Evolutionary conservation across 2,329 filamentous ascomycete genomes (phyloP).

Genomic region (Nemania serpens): DNA sequence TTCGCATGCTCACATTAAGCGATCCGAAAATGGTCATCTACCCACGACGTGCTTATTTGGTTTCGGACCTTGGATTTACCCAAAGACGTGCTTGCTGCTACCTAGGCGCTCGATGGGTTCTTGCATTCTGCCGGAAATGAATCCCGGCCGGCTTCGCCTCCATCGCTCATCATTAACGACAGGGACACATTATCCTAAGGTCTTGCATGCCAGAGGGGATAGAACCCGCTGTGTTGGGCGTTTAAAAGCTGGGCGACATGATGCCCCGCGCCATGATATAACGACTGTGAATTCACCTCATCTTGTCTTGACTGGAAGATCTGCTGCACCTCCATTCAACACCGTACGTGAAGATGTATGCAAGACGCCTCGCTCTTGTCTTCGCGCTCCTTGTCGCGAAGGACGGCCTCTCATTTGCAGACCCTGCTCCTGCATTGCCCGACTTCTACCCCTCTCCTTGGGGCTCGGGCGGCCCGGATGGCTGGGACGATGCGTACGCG

Average conservation of each 20-base stretch:
- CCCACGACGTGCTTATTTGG: not conserved
- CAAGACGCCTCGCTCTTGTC: conserved; percentile 9
- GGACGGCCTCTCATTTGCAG: not conserved
- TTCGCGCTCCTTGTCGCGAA: conserved; percentile 9
- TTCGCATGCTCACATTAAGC: too few relatives aligned
- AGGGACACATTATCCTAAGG: conserved; percentile 8
- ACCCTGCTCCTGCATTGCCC: conserved; percentile 23
- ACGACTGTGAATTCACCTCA: not conserved
- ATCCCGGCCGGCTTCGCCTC: not conserved
- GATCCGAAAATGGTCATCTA: too few relatives aligned
- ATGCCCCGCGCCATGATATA: not conserved
- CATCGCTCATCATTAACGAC: not conserved
- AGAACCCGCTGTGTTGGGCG: not conserved
- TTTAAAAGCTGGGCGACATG: not conserved
- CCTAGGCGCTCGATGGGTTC: not conserved
- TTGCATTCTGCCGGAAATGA: conserved; percentile 37
- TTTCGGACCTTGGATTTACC: conserved; percentile 15
- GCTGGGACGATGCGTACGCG: conserved; percentile 66
- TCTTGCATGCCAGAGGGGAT: conserved; percentile 9
- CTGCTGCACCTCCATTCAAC: not conserved
- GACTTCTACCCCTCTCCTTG: conserved; percentile 37
- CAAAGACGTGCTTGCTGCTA: conserved; percentile 12
- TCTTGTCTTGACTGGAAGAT: not conserved
- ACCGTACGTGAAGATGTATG: conserved; percentile 9
- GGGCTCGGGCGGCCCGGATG: conserved; percentile 33